Evolutionary conservation across 495 filamentous ascomycete genomes (phyloP), one percentile per base, ranked within the genome.

Genomic region (Durotheca rogersii): DNA sequence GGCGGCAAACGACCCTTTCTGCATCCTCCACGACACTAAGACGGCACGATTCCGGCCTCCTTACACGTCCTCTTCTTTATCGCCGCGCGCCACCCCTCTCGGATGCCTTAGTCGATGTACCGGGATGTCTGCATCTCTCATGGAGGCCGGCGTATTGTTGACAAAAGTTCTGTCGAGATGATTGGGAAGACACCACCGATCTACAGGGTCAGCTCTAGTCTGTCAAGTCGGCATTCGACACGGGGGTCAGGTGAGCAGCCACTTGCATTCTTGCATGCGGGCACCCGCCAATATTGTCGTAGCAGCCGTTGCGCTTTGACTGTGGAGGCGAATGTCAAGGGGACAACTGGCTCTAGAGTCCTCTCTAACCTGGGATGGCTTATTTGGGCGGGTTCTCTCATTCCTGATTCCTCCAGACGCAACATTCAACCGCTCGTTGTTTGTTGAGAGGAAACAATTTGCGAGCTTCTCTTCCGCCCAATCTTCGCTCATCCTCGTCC

Each of bases 171-270:
- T 18, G 17, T 27, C 18, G 16, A 33, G 16, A 11, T 33, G 20
- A 29, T 11, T 18, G 9, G 29, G 14, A 10, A n/a, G 17, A 17
- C 43, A 32, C 43, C 43, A 37, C 43, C 7, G 2, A 12, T 47
- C 33, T 9, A n/a, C 33, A 29, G 14, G 46, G 29, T 40, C 7
- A 20, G 14, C 11, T 31, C 48, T 23, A 51, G 33, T n/a, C 7
- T 33, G 16, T 41, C 41, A 33, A 41, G 23, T 38, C 16, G 9
- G 35, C 21, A 51, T 21, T 18, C 11, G 9, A 6, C 18, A 6
- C 10, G n/a, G 32, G 30, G 37, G 44, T 56, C 52, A 56, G 31
- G 45, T 56, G 52, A 56, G 52, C 52, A 50, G 40, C 45, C 38
- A 56, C 43, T 39, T 55, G 52, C 52, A 50, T 56, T 37, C 32